phyloP scores from a whole-genome alignment of 2,329 filamentous ascomycete species.

The Ceratocystis eucalypticola region DNA sequence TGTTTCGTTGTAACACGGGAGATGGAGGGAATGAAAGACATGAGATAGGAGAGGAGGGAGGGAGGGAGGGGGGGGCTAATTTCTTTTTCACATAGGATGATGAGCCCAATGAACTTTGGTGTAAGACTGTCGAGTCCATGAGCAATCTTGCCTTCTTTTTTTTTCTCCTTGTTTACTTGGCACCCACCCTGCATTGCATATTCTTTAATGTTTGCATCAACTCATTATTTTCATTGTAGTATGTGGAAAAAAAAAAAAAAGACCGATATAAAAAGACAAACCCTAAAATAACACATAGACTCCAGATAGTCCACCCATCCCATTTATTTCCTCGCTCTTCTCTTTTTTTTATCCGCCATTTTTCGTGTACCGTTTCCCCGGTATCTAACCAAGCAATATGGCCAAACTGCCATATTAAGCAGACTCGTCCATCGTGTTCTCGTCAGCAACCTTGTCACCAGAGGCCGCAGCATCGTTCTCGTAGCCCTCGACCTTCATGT shows the following conservation, averaged over 20 bases:
- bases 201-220: background rate
- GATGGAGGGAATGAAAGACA: background rate
- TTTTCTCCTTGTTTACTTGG: background rate
- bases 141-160: background rate
- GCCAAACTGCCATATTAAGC: background rate
- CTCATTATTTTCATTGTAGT: slow-evolving; percentile 2
- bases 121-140: background rate
- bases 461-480: slow-evolving; percentile 34
- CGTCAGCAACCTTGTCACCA: slow-evolving; percentile 27
- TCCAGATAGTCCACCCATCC: background rate
- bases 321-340: background rate
- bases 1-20: background rate
- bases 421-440: slow-evolving; percentile 18
- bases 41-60: background rate
- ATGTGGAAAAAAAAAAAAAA: slow-evolving; percentile 4
- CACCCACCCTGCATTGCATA: background rate
- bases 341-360: background rate
- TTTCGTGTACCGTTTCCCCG: background rate
- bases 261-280: slow-evolving; percentile 10
- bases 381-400: background rate
- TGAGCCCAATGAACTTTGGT: background rate
- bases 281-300: slow-evolving; percentile 12
- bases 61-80: background rate
- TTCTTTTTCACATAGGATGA: background rate
- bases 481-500: slow-evolving; percentile 90